Evolutionary conservation across 2,329 filamentous ascomycete genomes (phyloP).

Genomic region (Fusarium globosum): DNA sequence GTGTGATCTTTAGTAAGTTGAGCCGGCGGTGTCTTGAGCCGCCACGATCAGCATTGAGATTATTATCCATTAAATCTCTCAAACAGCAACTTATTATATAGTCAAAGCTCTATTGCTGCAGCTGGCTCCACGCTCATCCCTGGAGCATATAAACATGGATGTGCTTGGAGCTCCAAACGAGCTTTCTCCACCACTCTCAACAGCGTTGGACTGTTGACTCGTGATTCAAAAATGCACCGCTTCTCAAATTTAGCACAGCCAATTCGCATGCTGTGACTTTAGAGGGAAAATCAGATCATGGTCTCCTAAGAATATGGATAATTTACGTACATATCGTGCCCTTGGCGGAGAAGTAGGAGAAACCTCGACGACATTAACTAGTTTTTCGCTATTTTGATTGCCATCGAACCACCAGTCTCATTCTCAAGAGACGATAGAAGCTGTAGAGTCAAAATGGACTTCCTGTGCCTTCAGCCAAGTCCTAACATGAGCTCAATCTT

Average conservation of each 20-base stretch:
- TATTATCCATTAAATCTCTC: slow-evolving; percentile 13
- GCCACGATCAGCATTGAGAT: neutral
- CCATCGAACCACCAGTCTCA: slow-evolving; percentile 11
- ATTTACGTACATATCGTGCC: slow-evolving; percentile 1
- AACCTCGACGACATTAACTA: neutral
- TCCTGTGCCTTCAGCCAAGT: slow-evolving; percentile 1
- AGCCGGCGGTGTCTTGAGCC: neutral
- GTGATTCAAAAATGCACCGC: slow-evolving; percentile 35
- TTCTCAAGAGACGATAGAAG: neutral
- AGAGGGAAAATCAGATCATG: slow-evolving; percentile 32
- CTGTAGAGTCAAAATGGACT: neutral
- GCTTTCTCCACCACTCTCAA: slow-evolving; percentile 35
- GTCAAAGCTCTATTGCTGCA: slow-evolving; percentile 12
- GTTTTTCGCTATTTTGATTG: neutral
- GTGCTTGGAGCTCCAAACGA: slow-evolving; percentile 16
- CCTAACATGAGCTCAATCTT: neutral
- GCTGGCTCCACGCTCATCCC: slow-evolving; percentile 27
- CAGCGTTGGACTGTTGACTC: slow-evolving; percentile 14
- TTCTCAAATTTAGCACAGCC: slow-evolving; percentile 8
- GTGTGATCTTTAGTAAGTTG: neutral
- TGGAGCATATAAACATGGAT: slow-evolving; percentile 25
- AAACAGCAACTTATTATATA: neutral
- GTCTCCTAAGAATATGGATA: slow-evolving; percentile 1
- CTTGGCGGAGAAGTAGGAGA: slow-evolving; percentile 3
- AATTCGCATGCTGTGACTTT: neutral